Evolutionary conservation across 495 filamentous ascomycete genomes (phyloP), one percentile per base, ranked within the genome.

Genomic region (Penicillium malachiteum): DNA sequence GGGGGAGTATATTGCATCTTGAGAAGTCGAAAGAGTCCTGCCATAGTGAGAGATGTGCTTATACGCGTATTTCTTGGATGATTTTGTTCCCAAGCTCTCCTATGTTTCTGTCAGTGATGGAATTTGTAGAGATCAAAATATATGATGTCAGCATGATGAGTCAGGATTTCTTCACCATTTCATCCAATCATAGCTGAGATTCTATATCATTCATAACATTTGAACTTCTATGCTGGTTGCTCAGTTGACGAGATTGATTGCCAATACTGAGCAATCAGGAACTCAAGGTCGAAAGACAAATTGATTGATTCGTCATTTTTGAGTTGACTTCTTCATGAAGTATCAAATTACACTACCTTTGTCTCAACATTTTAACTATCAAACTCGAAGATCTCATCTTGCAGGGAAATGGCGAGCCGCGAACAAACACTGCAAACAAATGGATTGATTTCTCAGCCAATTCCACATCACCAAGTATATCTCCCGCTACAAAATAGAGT

Each of bases 1-100:
- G 76, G 76, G 3, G 73, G 67, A 10, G 54, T 71, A 35, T 66
- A 71, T 57, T 74, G 73, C 53, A 64, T 65, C 43, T 67, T 70
- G 5, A 74, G 60, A 35, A 78, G 69, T 11, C 71, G 65, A n/a
- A 74, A 54, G 2, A 77, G 59, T 16, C 68, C 59, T 5, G 71
- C 62, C 74, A 77, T 78, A 7, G 30, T 72, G 56, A 13, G 7
- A 10, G 34, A 13, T 37, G 21, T 26, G 14, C 7, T 1, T 14
- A 26, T 32, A 32, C 13, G 9, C 6, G n/a, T 17, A 49, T 35
- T 3, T 48, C 35, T 32, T 4, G 18, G n/a, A 42, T 17, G 39
- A 5, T 42, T 42, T n/a, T 2, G 16, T 17, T 38, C 13, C 5
- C 8, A 43, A 13, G 2, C 41, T 43, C 44, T 26, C 21, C 21